Evolutionary conservation across 805 yeast genomes (phyloP).

Genomic region (Ogataea nonfermentans): DNA sequence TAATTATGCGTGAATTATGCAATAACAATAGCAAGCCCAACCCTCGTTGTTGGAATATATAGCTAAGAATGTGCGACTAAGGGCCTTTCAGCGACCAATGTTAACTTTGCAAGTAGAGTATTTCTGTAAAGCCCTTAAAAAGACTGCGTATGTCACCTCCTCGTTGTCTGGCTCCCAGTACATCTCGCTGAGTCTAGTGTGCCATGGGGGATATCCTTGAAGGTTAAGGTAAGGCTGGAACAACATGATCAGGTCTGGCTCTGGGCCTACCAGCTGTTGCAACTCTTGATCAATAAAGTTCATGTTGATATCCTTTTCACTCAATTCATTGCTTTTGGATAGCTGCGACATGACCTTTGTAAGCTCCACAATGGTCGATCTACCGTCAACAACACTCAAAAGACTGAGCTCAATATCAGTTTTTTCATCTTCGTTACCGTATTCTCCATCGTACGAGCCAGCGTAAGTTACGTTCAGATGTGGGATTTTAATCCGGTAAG

Average conservation of each 20-base stretch:
- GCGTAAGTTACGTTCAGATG: constrained; percentile 54
- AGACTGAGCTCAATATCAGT: constrained; percentile 61
- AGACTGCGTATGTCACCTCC: constrained; percentile 78
- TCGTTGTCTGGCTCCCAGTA: constrained; percentile 88
- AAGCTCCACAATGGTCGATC: constrained; percentile 83
- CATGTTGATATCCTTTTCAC: constrained; percentile 66
- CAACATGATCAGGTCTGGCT: constrained; percentile 83
- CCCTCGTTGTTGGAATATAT: not conserved
- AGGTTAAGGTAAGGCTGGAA: constrained; percentile 87
- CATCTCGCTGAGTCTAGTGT: constrained; percentile 82
- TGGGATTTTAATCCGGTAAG: constrained; percentile 61
- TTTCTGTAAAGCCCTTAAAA: constrained; percentile 70
- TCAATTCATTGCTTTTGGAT: constrained; percentile 58
- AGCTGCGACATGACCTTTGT: constrained; percentile 83
- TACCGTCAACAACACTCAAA: constrained; percentile 77
- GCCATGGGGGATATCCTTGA: constrained; percentile 99
- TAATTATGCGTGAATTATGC: constrained; percentile 6
- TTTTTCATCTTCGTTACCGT: constrained; percentile 21
- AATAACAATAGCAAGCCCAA: constrained; percentile 8
- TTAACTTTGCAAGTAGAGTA: constrained; percentile 82
- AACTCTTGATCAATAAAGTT: constrained; percentile 73
- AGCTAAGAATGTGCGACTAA: constrained; percentile 7
- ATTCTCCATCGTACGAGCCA: constrained; percentile 37
- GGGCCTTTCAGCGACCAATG: constrained; percentile 62
- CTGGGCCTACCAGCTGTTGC: constrained; percentile 76